phyloP scores from a whole-genome alignment of 345 rosid genomes.

The Garcia nutans region DNA sequence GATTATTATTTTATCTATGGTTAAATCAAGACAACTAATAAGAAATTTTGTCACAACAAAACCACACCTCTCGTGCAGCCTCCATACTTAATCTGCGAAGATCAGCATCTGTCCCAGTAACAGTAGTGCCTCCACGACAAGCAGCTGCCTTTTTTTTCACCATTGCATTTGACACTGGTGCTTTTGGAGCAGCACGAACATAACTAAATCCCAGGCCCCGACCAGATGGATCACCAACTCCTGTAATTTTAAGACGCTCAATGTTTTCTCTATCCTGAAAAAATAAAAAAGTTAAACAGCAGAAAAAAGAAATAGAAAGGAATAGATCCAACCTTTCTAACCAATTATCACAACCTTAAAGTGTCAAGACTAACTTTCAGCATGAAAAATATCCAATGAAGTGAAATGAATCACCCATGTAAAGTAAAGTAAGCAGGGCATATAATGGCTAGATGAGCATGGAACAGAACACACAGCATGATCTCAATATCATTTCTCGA shows the following conservation, averaged over 20 bases:
- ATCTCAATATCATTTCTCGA: neutral
- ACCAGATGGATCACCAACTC: conserved; percentile 99
- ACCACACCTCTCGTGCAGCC: conserved; percentile 90
- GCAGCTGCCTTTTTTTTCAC: conserved; percentile 82
- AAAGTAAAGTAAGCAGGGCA: too few species aligned
- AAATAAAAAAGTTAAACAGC: neutral
- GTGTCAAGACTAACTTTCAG: neutral
- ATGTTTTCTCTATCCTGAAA: conserved; percentile 90
- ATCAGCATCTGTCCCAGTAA: conserved; percentile 99
- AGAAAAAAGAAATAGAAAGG: neutral
- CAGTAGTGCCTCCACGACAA: conserved; percentile 81
- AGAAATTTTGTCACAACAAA: conserved; percentile 3
- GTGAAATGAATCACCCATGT: too few species aligned
- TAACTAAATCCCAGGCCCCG: conserved; percentile 97
- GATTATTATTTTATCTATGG: neutral
- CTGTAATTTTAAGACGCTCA: conserved; percentile 97
- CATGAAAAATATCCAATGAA: neutral
- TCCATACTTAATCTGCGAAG: conserved; percentile 99
- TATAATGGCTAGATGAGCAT: neutral
- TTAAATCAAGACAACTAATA: neutral
- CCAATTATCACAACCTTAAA: neutral
- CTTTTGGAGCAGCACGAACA: conserved; percentile 85
- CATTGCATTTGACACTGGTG: conserved; percentile 73
- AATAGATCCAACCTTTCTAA: neutral
- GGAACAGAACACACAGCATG: neutral